Conservation (phyloP, 2,329 filamentous ascomycete species). For the Cladosporium velox region DNA sequence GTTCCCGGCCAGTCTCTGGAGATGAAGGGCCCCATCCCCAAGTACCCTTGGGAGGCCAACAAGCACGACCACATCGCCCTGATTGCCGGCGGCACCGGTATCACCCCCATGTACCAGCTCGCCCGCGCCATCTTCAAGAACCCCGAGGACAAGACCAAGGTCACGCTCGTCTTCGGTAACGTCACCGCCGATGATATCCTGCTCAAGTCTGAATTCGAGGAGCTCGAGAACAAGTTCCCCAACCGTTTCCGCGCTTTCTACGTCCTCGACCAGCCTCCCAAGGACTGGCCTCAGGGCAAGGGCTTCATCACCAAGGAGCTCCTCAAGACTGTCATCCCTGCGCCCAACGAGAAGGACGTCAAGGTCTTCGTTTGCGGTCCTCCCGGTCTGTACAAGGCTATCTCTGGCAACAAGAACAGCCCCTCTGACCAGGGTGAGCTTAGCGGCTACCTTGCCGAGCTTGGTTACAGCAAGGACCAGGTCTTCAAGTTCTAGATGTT, state of each 20-base stretch:
- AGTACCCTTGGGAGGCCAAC: constrained; percentile 87
- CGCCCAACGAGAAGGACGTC: constrained; percentile 87
- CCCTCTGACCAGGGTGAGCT: constrained; percentile 95
- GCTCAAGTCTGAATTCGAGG: constrained; percentile 77
- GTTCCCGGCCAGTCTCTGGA: constrained; percentile 78
- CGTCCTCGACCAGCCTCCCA: constrained; percentile 79
- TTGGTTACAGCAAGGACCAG: constrained; percentile 84
- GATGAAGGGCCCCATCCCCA: constrained; percentile 93
- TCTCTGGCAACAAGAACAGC: constrained; percentile 86
- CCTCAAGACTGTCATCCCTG: constrained; percentile 90
- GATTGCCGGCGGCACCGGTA: constrained; percentile 92
- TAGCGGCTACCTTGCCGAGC: constrained; percentile 74
- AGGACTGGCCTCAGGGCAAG: constrained; percentile 73
- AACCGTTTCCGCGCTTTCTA: constrained; percentile 96
- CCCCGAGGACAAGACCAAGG: constrained; percentile 94
- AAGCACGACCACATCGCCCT: constrained; percentile 88
- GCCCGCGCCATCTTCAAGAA: constrained; percentile 90
- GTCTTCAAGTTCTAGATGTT: constrained; percentile 84
- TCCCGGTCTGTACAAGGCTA: constrained; percentile 87
- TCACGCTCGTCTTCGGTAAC: constrained; percentile 93
- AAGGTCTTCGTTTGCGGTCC: constrained; percentile 97
- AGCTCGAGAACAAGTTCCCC: constrained; percentile 93
- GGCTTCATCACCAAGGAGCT: constrained; percentile 89
- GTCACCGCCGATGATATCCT: constrained; percentile 87
- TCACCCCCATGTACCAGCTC: constrained; percentile 98